Base-by-base conservation (phyloP, 768 basidiomycete species). In the Amanita polypyramis region DNA sequence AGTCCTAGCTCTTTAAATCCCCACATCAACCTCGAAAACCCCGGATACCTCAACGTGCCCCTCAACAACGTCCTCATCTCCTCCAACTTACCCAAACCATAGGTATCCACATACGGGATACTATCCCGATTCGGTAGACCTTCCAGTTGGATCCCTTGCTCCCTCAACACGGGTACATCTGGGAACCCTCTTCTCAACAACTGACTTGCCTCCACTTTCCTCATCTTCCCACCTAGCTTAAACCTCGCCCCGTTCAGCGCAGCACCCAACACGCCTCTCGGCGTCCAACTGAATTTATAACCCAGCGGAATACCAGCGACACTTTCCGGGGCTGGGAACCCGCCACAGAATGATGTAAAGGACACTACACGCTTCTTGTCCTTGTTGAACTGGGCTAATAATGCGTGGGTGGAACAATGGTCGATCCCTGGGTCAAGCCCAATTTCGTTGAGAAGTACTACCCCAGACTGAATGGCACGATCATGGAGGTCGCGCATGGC, bases 281-380 rank as follows among this genome's bases (percentile, higher is more conserved):
- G 92, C 42, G 80, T 86, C 94, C 94, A 97, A 54, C 90, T 89
- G 59, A 92, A 92, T 59, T 93, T 95, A 58, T 95, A 93, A n/a
- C 82, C 74, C 8, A 94, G 65, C 1, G 91, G 90, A 12, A 84
- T 77, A 52, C 70, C 62, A 7, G 64, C 56, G 6, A 71, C 70
- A 36, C 56, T 56, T 15, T 85, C 85, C 0, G 88, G 88, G 0
- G 84, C 82, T 0, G 94, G 94, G 3, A 97, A 69, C 1, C 94
- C 94, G 1, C 94, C 94, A 48, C 94, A 97, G 71, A 94, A 94
- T 1, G 89, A 92, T 1, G 79, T 79, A 61, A 95, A 96, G 0
- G 85, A 82, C 0, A 73, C 58, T 8, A 91, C 70, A 11, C 67
- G 61, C 60, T 79, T 83, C 17, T 70, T 72, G 54, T 77, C 63